phyloP scores from a whole-genome alignment of 768 basidiomycete species.

The Leucosporidium scottii region DNA sequence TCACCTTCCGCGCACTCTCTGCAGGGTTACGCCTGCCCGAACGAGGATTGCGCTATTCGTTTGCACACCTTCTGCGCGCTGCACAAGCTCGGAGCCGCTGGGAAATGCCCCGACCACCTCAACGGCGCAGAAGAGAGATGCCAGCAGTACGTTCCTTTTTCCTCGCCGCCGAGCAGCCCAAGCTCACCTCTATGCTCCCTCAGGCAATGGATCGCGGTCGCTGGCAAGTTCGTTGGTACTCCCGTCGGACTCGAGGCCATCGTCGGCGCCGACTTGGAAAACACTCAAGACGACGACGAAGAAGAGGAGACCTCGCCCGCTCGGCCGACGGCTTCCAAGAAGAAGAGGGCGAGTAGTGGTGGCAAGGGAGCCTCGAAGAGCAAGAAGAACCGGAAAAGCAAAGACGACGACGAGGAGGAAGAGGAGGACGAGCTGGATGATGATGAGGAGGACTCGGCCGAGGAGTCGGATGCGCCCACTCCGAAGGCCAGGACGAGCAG shows the following conservation, averaged over 20 bases:
- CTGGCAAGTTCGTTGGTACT: constrained; percentile 54
- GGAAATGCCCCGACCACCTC: constrained; percentile 17
- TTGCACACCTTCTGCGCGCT: constrained; percentile 18
- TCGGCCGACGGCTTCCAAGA: not conserved
- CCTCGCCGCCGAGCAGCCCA: too few relatives aligned
- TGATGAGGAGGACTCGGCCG: constrained; percentile 23
- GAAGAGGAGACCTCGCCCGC: not conserved
- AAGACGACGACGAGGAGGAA: constrained; percentile 37
- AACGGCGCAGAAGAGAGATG: constrained; percentile 1
- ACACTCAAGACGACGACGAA: constrained; percentile 1
- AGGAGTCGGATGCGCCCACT: not conserved
- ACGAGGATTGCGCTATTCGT: constrained; percentile 35
- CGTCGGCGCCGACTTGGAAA: not conserved
- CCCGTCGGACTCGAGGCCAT: constrained; percentile 50
- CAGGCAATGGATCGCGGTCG: constrained; percentile 19
- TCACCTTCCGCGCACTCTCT: constrained; percentile 61
- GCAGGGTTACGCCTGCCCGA: constrained; percentile 47
- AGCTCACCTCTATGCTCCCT: not conserved
- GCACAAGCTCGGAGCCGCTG: not conserved
- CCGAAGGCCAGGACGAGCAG: not conserved
- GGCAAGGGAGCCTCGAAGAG: constrained; percentile 36
- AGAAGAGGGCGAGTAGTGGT: constrained; percentile 19
- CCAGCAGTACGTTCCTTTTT: constrained; percentile 7
- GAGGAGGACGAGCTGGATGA: constrained; percentile 18
- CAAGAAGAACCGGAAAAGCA: constrained; percentile 4